Evolutionary conservation across 129 eudicot genomes (phyloP).

Genomic region (Pulicaria dysenterica): DNA sequence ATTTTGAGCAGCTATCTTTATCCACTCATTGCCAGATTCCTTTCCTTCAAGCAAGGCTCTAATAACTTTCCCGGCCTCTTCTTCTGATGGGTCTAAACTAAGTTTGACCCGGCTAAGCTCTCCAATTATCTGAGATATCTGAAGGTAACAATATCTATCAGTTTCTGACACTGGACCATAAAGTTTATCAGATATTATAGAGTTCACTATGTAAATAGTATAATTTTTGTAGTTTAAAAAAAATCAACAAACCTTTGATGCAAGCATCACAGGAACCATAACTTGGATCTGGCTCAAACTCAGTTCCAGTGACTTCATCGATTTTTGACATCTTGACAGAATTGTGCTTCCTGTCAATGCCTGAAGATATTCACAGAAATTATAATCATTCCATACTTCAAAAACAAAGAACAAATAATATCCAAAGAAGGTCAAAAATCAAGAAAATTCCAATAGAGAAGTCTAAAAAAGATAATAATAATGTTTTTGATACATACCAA

Average conservation of each 20-base stretch:
- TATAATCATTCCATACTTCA: neutral
- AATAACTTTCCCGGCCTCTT: slow-evolving; percentile 67
- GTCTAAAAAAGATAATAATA: neutral
- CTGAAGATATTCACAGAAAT: slow-evolving; percentile 43
- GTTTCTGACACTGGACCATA: neutral
- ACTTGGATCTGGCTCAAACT: slow-evolving; percentile 62
- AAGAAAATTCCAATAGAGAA: neutral
- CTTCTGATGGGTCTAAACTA: slow-evolving; percentile 60
- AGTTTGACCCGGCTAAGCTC: slow-evolving; percentile 46
- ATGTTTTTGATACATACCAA: slow-evolving; percentile 54
- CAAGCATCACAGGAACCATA: slow-evolving; percentile 72
- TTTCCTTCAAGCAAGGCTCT: slow-evolving; percentile 47
- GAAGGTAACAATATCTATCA: slow-evolving; percentile 33
- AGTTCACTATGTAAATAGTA: slow-evolving; percentile 4
- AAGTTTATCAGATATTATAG: neutral
- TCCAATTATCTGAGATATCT: slow-evolving; percentile 55
- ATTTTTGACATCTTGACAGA: slow-evolving; percentile 62
- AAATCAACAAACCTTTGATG: slow-evolving; percentile 58
- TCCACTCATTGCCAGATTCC: slow-evolving; percentile 37
- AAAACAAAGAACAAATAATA: neutral
- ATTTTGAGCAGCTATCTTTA: slow-evolving; percentile 49
- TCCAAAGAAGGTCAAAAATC: slow-evolving; percentile 5
- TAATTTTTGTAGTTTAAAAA: slow-evolving; percentile 2
- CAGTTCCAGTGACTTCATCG: slow-evolving; percentile 49
- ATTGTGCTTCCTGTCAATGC: slow-evolving; percentile 72